Evolutionary conservation across 2,329 filamentous ascomycete species (phyloP).

Genomic region (Fusarium sp.): DNA sequence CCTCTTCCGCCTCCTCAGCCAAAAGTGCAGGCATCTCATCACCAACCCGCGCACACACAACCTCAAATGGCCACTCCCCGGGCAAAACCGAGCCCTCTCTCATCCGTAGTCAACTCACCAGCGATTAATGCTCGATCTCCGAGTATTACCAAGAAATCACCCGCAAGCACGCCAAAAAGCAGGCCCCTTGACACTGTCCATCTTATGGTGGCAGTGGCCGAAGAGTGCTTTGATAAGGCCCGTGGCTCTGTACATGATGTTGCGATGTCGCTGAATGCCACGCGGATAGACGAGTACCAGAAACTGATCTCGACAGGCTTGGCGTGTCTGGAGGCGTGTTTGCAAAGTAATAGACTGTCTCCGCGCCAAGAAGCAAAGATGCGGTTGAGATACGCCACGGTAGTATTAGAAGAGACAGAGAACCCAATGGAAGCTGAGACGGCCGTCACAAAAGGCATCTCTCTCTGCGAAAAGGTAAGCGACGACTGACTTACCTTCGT

Average conservation of each 20-base stretch:
- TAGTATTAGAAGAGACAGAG: slow-evolving; percentile 79
- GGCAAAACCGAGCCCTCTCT: slow-evolving; percentile 51
- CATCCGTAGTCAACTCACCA: slow-evolving; percentile 54
- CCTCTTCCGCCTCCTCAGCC: slow-evolving; percentile 18
- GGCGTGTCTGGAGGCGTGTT: slow-evolving; percentile 74
- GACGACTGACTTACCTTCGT: slow-evolving; percentile 9
- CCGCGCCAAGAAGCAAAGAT: slow-evolving; percentile 75
- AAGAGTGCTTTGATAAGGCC: slow-evolving; percentile 78
- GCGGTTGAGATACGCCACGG: slow-evolving; percentile 74
- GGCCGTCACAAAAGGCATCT: slow-evolving; percentile 74
- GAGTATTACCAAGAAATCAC: slow-evolving; percentile 53
- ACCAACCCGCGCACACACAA: slow-evolving; percentile 15
- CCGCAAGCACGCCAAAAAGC: slow-evolving; percentile 52
- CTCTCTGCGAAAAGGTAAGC: slow-evolving; percentile 71
- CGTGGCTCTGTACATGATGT: slow-evolving; percentile 61
- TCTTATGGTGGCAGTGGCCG: slow-evolving; percentile 75
- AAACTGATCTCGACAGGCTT: slow-evolving; percentile 77
- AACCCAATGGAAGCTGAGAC: slow-evolving; percentile 79
- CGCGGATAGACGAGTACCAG: slow-evolving; percentile 71
- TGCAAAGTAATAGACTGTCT: slow-evolving; percentile 68
- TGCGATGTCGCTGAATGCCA: slow-evolving; percentile 49
- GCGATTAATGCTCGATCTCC: slow-evolving; percentile 52
- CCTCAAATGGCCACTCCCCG: slow-evolving; percentile 38
- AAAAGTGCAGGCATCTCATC: slow-evolving; percentile 14
- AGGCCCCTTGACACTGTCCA: slow-evolving; percentile 61